Conservation (phyloP, 768 basidiomycete genomes). For the Suillus decipiens region DNA sequence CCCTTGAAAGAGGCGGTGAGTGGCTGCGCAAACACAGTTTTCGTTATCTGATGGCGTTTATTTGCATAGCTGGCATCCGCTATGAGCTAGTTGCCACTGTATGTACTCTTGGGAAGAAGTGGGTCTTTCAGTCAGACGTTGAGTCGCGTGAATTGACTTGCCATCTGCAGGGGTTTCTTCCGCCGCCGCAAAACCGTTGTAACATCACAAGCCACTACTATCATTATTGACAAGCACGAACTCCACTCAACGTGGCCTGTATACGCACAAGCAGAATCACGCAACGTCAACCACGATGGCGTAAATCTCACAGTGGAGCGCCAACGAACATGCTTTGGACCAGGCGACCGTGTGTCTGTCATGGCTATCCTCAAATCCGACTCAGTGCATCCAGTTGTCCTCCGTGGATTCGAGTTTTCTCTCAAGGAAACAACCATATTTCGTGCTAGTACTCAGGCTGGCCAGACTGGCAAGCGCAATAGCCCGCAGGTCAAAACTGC, state of each 20-base stretch:
- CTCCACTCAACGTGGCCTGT: constrained; percentile 93
- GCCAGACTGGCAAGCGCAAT: constrained; percentile 50
- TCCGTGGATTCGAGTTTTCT: constrained; percentile 83
- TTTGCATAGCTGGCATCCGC: constrained; percentile 67
- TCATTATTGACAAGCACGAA: constrained; percentile 92
- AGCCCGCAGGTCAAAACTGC: constrained; percentile 56
- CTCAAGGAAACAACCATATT: constrained; percentile 79
- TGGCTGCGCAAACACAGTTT: not conserved
- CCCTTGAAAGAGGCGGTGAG: constrained; percentile 74
- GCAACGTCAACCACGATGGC: constrained; percentile 65
- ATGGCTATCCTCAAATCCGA: constrained; percentile 75
- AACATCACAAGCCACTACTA: constrained; percentile 63
- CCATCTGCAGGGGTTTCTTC: constrained; percentile 66
- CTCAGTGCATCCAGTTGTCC: constrained; percentile 61
- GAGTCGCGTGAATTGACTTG: constrained; percentile 8
- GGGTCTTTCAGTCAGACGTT: constrained; percentile 22
- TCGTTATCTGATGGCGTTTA: not conserved
- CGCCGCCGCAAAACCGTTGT: constrained; percentile 76
- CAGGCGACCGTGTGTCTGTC: constrained; percentile 78
- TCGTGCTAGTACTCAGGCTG: constrained; percentile 56
- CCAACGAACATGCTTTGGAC: constrained; percentile 78
- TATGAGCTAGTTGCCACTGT: constrained; percentile 91
- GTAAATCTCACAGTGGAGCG: constrained; percentile 78
- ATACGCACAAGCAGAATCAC: constrained; percentile 75
- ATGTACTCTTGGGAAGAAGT: constrained; percentile 87